Evolutionary conservation across 352 stramenopile genomes (phyloP).

Genomic region (Pythium catenulatum): DNA sequence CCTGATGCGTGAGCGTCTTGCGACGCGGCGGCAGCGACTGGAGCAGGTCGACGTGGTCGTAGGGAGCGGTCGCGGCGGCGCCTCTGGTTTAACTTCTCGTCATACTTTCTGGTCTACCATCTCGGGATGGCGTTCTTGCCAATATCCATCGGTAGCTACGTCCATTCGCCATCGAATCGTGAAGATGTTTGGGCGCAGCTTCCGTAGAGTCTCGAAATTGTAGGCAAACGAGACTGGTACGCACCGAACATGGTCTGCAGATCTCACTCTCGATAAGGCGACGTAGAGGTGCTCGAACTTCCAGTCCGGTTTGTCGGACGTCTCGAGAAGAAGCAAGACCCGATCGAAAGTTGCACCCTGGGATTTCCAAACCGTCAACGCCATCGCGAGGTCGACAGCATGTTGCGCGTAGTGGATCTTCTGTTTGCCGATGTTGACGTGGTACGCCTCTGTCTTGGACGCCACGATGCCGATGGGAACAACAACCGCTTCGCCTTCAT

Average conservation of each 20-base stretch:
- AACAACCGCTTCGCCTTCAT: no score
- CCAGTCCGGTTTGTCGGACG: not conserved
- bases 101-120: no score
- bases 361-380: conserved; percentile 7
- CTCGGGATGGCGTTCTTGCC: no score
- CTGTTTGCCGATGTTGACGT: not conserved
- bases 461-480: not conserved
- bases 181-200: not conserved
- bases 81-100: no score
- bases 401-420: not conserved
- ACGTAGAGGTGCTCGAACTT: conserved; percentile 18
- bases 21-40: not conserved
- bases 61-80: no score
- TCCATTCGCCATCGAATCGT: not conserved
- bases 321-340: conserved; percentile 9
- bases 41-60: conserved; percentile 26
- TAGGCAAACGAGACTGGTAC: not conserved
- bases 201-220: not conserved
- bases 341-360: conserved; percentile 18
- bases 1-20: not conserved
- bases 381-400: not conserved
- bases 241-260: not conserved
- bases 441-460: not conserved
- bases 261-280: not conserved
- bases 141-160: not conserved